Base-by-base conservation (phyloP, 345 rosid species). In the Hibiscus tridactylites region DNA sequence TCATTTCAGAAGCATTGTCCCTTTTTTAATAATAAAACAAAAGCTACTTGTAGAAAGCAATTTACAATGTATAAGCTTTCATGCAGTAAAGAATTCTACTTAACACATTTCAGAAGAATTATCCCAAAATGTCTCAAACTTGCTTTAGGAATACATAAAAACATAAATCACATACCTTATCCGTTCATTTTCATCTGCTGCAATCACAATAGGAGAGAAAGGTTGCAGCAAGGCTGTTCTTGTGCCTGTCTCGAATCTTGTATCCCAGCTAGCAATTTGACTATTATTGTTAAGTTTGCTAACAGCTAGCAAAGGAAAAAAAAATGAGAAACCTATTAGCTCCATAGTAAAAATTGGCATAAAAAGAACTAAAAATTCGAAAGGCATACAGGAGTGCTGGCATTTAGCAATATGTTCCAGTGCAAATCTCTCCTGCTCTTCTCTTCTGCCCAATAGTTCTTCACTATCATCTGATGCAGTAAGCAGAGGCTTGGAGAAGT, bases 401-500 rank as follows among this genome's bases (percentile, higher is more conserved):
- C 99, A 96, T 79, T 84, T 96, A 73, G 91, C 79, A 79, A 92
- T 89, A 77, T 85, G 88, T 72, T 92, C 98, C 79, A 92, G 78
- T 3, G 95, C 96, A 66, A 82, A 86, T 79, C 87, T 96, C 79
- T 96, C 97, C 78, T 85, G 85, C 79, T 86, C 97, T 82, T 91
- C 97, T 81, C 99, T 89, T 85, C 82, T 88, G 76, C 84, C 81
- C 58, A 83, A 74, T 68, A 87, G 83, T 73, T 89, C 98, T 76
- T 89, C 97, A 66, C 89, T 68, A 79, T 89, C 97, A 82, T 96
- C 99, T 46, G 88, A 79, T 19, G 85, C 84, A 59, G 84, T 85
- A 66, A 92, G 97, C 81, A 92, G 91, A 44, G 99, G 98, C 84
- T 89, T 90, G 52, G 97, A 96, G 78, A 96, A 96, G 83, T 89